Evolutionary conservation across 352 stramenopile species (phyloP).

Genomic region (Globisporangium spiculum): DNA sequence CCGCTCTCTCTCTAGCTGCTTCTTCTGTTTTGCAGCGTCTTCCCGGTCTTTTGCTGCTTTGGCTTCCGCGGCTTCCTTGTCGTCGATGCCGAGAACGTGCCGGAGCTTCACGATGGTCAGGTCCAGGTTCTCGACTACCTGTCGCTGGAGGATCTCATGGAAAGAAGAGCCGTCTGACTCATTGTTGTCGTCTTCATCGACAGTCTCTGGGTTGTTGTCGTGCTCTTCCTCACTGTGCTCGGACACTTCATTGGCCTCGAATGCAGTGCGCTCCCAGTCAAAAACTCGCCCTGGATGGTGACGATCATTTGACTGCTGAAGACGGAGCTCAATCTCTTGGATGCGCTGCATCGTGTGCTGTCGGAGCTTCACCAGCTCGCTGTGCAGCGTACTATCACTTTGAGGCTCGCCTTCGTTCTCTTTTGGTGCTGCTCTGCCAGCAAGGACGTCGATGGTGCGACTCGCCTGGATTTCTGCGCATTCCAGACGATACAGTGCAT

Average conservation of each 20-base stretch:
- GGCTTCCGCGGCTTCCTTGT: constrained; percentile 44
- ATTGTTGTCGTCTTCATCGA: neutral
- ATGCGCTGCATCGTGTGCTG: constrained; percentile 23
- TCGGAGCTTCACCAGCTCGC: constrained; percentile 22
- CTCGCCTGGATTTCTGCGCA: constrained; percentile 19
- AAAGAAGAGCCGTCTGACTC: constrained; percentile 13
- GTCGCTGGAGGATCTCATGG: constrained; percentile 35
- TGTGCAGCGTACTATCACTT: neutral
- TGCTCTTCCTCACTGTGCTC: neutral
- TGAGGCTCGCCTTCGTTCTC: too few relatives aligned
- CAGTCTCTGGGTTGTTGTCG: neutral
- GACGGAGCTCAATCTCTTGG: constrained; percentile 32
- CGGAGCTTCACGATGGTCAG: constrained; percentile 63
- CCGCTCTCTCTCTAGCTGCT: constrained; percentile 17
- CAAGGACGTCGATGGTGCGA: constrained; percentile 1
- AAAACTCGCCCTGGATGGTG: neutral
- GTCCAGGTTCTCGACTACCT: constrained; percentile 59
- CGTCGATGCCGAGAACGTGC: constrained; percentile 46
- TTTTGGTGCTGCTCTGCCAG: neutral
- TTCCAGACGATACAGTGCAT: constrained; percentile 40
- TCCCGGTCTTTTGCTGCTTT: neutral
- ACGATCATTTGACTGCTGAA: neutral
- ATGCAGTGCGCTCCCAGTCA: constrained; percentile 27
- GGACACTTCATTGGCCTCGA: constrained; percentile 1
- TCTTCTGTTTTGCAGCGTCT: constrained; percentile 5